Conservation (phyloP, 495 filamentous ascomycete species). For the Aspergillus asperescens region DNA sequence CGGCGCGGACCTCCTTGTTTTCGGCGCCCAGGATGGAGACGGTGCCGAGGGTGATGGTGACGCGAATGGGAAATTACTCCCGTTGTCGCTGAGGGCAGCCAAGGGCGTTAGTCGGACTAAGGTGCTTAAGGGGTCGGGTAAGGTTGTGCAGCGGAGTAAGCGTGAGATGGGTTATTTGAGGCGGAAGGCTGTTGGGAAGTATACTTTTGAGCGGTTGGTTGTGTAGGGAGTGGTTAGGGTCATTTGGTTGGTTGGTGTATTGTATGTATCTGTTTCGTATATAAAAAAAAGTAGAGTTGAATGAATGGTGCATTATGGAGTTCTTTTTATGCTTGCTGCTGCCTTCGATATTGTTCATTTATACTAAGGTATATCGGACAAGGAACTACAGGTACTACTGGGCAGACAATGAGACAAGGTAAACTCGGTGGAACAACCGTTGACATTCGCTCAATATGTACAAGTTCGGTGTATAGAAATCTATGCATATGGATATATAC, state of each 20-base stretch:
- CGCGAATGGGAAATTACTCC: constrained; percentile 42
- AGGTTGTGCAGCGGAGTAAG: constrained; percentile 55
- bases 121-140: constrained; percentile 43
- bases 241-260: neutral
- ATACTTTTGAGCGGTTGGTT: constrained; percentile 69
- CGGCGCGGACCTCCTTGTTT: constrained; percentile 40
- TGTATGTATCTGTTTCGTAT: constrained; percentile 2
- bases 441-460: constrained; percentile 12
- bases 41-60: constrained; percentile 33
- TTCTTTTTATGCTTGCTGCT: too few species aligned
- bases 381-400: neutral
- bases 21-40: constrained; percentile 29
- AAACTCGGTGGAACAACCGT: neutral
- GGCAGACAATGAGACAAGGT: neutral
- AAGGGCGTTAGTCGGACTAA: constrained; percentile 51
- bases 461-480: constrained; percentile 7
- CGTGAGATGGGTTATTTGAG: constrained; percentile 68
- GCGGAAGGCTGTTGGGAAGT: constrained; percentile 67
- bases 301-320: neutral
- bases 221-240: constrained; percentile 33
- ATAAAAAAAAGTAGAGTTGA: constrained; percentile 8
- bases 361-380: too few species aligned
- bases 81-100: constrained; percentile 67
- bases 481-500: constrained; percentile 9
- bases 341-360: too few species aligned